phyloP scores from a whole-genome alignment of 2,329 filamentous ascomycete genomes.

The Lachnellula arida region DNA sequence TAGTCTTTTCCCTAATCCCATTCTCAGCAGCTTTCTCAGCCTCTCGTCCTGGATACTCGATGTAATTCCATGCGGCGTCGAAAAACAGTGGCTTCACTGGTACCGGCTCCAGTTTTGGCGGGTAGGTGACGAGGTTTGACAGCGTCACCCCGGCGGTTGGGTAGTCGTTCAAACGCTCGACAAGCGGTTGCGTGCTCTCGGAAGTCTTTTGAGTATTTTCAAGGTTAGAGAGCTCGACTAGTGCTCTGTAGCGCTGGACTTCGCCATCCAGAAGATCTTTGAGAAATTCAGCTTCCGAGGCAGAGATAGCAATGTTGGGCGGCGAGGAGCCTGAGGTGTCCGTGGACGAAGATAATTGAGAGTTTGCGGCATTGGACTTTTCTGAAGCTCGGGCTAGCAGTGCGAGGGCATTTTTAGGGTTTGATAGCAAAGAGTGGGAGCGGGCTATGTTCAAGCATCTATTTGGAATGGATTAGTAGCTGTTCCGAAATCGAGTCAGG shows the following conservation, averaged over 20 bases:
- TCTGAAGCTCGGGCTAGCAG: slow-evolving; percentile 70
- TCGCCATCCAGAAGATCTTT: slow-evolving; percentile 61
- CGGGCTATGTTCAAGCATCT: slow-evolving; percentile 80
- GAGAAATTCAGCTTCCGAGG: slow-evolving; percentile 54
- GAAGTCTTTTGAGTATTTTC: slow-evolving; percentile 37
- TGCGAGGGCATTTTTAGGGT: slow-evolving; percentile 75
- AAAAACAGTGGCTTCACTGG: slow-evolving; percentile 95
- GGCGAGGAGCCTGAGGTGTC: slow-evolving; percentile 42
- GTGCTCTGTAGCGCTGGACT: slow-evolving; percentile 74
- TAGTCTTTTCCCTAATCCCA: slow-evolving; percentile 16
- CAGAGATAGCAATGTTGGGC: slow-evolving; percentile 64
- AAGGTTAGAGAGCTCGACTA: slow-evolving; percentile 76
- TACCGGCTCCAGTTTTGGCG: slow-evolving; percentile 74
- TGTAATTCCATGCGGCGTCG: slow-evolving; percentile 96
- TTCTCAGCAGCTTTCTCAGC: slow-evolving; percentile 29
- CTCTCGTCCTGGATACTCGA: slow-evolving; percentile 73
- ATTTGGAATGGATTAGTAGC: slow-evolving; percentile 8
- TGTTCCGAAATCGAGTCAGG: not conserved
- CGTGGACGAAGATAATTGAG: slow-evolving; percentile 39
- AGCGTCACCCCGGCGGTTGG: slow-evolving; percentile 66
- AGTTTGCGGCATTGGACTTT: slow-evolving; percentile 50
- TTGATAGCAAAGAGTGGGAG: slow-evolving; percentile 71
- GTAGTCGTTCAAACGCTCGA: slow-evolving; percentile 73
- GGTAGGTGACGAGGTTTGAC: slow-evolving; percentile 77
- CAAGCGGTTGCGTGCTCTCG: slow-evolving; percentile 50